phyloP scores from a whole-genome alignment of 768 basidiomycete species.

The Cyclocybe cylindracea region DNA sequence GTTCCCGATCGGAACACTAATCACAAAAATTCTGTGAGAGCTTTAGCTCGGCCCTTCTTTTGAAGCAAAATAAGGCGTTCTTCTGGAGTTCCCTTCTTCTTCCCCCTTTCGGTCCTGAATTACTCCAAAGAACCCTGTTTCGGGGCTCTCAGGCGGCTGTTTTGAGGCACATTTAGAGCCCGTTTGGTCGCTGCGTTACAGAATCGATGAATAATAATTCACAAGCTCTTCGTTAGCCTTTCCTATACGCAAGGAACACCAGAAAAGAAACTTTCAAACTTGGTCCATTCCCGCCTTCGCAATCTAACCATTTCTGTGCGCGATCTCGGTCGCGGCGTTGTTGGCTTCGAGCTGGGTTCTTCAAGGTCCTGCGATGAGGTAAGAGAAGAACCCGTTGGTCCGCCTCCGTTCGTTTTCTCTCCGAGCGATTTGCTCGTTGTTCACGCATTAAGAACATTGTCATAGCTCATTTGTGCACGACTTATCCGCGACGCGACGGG shows the following conservation, averaged over 20 bases:
- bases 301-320: slow-evolving; percentile 28
- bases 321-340: slow-evolving; percentile 18
- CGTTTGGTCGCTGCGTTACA: slow-evolving; percentile 4
- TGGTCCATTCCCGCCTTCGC: slow-evolving; percentile 19
- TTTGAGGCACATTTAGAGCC: slow-evolving; percentile 14
- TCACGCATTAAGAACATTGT: too few relatives aligned
- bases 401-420: not conserved
- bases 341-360: slow-evolving; percentile 4
- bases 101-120: slow-evolving; percentile 19
- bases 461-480: too few relatives aligned
- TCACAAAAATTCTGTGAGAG: slow-evolving; percentile 10
- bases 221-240: slow-evolving; percentile 19
- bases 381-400: not conserved
- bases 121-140: slow-evolving; percentile 14
- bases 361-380: slow-evolving; percentile 7
- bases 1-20: slow-evolving; percentile 10
- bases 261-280: slow-evolving; percentile 8
- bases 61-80: slow-evolving; percentile 8
- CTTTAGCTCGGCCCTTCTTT: slow-evolving; percentile 9
- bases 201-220: slow-evolving; percentile 14
- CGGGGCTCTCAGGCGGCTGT: slow-evolving; percentile 2
- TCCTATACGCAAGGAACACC: slow-evolving; percentile 12
- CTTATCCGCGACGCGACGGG: too few relatives aligned
- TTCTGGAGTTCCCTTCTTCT: slow-evolving; percentile 11
- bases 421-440: too few relatives aligned